Evolutionary conservation across 2,329 filamentous ascomycete genomes (phyloP).

Genomic region (Talaromyces albobiverticillius): DNA sequence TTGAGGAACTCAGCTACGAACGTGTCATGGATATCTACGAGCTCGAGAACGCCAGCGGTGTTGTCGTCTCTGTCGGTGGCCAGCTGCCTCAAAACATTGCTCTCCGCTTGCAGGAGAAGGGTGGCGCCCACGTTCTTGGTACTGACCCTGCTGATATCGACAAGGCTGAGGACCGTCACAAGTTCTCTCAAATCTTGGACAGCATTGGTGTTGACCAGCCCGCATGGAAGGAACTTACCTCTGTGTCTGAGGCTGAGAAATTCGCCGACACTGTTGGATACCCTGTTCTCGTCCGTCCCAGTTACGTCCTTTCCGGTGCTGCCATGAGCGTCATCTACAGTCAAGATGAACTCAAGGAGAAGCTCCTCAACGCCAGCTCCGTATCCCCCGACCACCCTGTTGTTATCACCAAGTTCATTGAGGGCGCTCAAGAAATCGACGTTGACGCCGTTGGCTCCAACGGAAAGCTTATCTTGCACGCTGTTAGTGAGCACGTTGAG

Average conservation of each 20-base stretch:
- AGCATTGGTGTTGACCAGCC: constrained; percentile 96
- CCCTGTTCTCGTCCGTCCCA: constrained; percentile 90
- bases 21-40: constrained; percentile 99
- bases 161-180: constrained; percentile 95
- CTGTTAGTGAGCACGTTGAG: constrained; percentile 93
- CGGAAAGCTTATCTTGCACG: constrained; percentile 85
- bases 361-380: constrained; percentile 82
- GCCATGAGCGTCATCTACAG: constrained; percentile 97
- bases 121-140: constrained; percentile 84
- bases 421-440: constrained; percentile 94
- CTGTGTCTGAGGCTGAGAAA: constrained; percentile 77
- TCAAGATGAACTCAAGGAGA: constrained; percentile 86
- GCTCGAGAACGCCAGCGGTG: constrained; percentile 76
- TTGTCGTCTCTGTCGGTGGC: constrained; percentile 93
- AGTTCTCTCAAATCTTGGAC: constrained; percentile 96
- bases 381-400: constrained; percentile 97
- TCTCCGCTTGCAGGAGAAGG: constrained; percentile 84
- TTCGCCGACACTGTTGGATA: constrained; percentile 86
- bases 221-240: constrained; percentile 95
- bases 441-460: constrained; percentile 87
- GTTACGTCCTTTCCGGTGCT: constrained; percentile 93
- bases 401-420: constrained; percentile 97
- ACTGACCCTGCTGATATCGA: constrained; percentile 94
- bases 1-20: constrained; percentile 95
- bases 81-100: constrained; percentile 98